Evolutionary conservation across 495 filamentous ascomycete species (phyloP), one percentile per base, ranked within the genome.

Genomic region (Aspergillus avenaceus): DNA sequence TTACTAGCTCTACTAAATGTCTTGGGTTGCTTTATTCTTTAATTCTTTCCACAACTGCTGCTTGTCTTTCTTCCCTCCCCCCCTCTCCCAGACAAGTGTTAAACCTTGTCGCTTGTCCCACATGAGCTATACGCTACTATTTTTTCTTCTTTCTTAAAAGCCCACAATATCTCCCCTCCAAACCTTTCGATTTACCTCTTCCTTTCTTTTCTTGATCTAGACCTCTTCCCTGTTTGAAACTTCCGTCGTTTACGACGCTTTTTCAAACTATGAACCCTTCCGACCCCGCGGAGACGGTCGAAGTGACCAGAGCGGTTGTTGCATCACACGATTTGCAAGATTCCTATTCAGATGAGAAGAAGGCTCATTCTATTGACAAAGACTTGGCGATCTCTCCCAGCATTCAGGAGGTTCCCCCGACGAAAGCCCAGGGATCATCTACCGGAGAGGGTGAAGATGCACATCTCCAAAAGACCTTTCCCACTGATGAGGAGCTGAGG

Each of bases 401-500:
- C 27, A 48, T 60, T 16, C 45, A 56, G 19, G 54, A 57, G 32
- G 22, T 57, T 5, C 44, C 44, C 3, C 38, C 47, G 4, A 28
- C 18, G 18, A 23, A 25, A 8, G 21, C 9, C 7, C n/a, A n/a
- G n/a, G n/a, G n/a, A n/a, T n/a, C n/a, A n/a, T n/a, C n/a, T n/a
- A 21, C 25, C 21, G 23, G 8, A 5, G 41, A n/a, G n/a, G n/a
- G 47, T 8, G 62, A 59, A 3, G 54, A 65, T 47, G 58, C 53
- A 8, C 3, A 23, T 6, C 23, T 58, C 8, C 18, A 60, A 14
- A 64, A 60, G 49, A 48, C 52, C 8, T 58, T 62, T 36, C 86
- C 82, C 0, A 89, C 81, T 0, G 73, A 76, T 1, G 79, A 84
- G 28, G 69, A 91, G 43, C 58, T 85, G 38, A 52, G 62, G 0